phyloP scores from a whole-genome alignment of 2,329 filamentous ascomycete genomes.

The Tolypocladium ovalisporum region DNA sequence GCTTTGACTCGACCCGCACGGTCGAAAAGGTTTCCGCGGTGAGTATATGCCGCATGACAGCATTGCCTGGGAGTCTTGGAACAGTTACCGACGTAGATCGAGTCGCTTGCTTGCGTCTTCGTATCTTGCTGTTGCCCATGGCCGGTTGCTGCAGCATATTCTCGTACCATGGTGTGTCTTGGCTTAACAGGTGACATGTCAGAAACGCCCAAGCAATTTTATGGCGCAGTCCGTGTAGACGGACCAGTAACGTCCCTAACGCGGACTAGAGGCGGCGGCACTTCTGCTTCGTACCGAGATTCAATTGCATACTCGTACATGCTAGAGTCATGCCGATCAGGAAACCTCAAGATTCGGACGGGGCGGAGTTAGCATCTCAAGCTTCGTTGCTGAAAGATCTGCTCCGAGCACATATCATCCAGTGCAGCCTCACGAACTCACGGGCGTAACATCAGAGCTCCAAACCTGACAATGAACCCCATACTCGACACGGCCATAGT shows the following conservation, averaged over 20 bases:
- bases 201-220: background rate
- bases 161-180: background rate
- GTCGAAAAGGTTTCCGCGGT: background rate
- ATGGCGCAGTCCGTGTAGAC: background rate
- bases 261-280: background rate
- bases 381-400: background rate
- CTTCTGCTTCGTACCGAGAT: background rate
- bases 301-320: background rate
- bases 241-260: background rate
- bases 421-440: too few relatives aligned
- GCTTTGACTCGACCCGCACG: background rate
- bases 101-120: too few relatives aligned
- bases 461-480: background rate
- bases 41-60: background rate
- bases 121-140: background rate
- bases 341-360: background rate
- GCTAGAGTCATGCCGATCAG: background rate
- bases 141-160: background rate
- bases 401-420: background rate
- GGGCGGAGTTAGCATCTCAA: background rate
- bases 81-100: too few relatives aligned
- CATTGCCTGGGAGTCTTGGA: background rate
- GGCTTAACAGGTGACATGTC: background rate
- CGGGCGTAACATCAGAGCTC: background rate
- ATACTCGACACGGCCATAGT: background rate